Base-by-base conservation (phyloP, 139 green algal genomes). In the Picochlorum sp. region DNA sequence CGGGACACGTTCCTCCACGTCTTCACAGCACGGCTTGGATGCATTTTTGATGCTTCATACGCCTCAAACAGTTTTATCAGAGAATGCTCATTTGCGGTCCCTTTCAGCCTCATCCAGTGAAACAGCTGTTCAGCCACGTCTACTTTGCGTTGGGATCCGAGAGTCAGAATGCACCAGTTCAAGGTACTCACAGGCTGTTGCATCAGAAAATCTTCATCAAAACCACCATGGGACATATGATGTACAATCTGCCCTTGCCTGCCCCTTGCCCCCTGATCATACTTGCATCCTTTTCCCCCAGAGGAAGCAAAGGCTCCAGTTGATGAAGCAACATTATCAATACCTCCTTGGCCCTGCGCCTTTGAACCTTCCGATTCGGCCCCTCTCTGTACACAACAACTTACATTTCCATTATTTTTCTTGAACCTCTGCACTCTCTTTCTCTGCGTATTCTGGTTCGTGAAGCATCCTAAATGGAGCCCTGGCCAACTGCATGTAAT, bases 51-150 rank as follows among this genome's bases (percentile, higher is more conserved):
- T 3, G 40, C 59, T 16, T 57, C 59, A 51, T 25, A 64, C 13
- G 59, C 66, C 52, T 69, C 51, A 47, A 50, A 74, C 18, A 69
- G 29, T 51, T 74, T 69, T 24, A 55, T 50, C 33, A 74, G 64
- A 25, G 53, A 30, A 59, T 65, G 53, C 35, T 68, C 36, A 37
- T 64, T 73, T 30, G 66, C 66, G 5, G 26, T 30, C 12, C 32
- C 24, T 26, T 39, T 56, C 1, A 65, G 29, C 2, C 66, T 37
- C 66, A 73, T 73, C 66, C 66, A 73, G 18, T 73, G 59, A 37
- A 64, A 68, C 24, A 73, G 60, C 59, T 64, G 59, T 40, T 68
- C 59, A 2, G 66, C 66, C 30, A 63, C 35, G 30, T 41, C 40
- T 25, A 33, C n/a, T 14, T 30, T n/a, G 20, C 30, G 26, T 32